Base-by-base conservation (phyloP, 352 stramenopile species). In the Phytophthora multivora region DNA sequence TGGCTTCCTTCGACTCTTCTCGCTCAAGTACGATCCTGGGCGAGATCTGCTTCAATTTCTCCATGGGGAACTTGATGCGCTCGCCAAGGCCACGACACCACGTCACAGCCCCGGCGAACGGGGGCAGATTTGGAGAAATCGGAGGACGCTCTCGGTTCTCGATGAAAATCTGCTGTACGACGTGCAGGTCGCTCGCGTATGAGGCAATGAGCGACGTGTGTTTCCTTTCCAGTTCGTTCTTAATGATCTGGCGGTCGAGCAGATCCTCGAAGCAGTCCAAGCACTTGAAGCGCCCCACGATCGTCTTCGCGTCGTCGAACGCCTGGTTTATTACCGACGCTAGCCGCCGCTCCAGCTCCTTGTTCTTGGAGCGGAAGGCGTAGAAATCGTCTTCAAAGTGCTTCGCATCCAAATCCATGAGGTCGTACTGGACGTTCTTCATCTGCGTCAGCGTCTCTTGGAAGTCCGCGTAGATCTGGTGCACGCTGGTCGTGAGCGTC, bases 371-470 rank as follows among this genome's bases (percentile, higher is more conserved):
- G 4, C 91, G 80, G 40, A 98, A 98, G 7, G 87, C 82, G 64
- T 97, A 97, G 39, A 97, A 97, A 43, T 95, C 80, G 57, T 97
- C 85, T 49, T 97, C 90, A 62, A 98, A 97, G 63, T 86, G 68
- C 64, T 94, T 95, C 15, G 86, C 85, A 55, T 96, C 88, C 5
- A 97, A 60, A 47, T 97, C 89, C 73, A 97, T 86, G 0, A 98
- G 66, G 33, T 97, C 91, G 56, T 97, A 96, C 15, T 77, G 77
- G 10, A 97, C 86, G 10, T 69, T 77, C 39, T 94, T 89, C 68
- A 97, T 92, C 18, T 78, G 49, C 0, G 65, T 51, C 1, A 97
- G 73, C 0, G 89, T 92, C 18, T 91, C 85, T 21, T 89, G 75
- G 38, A 97, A 97, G 46, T 97, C 90, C 0, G 72, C 64, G 45